Conservation (phyloP, 768 basidiomycete genomes). For the Suillus tomentosus region DNA sequence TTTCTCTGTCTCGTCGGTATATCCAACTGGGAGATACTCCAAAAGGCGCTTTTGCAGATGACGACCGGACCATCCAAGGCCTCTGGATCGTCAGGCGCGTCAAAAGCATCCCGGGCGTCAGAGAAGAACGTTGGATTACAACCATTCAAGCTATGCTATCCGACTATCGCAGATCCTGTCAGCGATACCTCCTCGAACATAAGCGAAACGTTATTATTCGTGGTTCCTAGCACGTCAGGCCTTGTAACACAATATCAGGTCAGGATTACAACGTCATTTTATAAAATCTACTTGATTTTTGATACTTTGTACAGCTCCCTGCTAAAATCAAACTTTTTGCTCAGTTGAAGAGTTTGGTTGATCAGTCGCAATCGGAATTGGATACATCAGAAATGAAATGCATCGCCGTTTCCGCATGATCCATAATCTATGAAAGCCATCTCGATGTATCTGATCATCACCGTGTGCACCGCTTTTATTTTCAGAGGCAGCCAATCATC, state of each 20-base stretch:
- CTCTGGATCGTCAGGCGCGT: conserved; percentile 5
- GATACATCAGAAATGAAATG: conserved; percentile 13
- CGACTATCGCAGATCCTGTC: conserved; percentile 11
- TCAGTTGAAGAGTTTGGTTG: conserved; percentile 33
- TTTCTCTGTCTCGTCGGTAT: conserved; percentile 82
- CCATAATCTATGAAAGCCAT: background rate
- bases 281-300: background rate
- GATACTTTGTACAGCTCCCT: conserved; percentile 34
- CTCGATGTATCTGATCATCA: background rate
- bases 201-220: conserved; percentile 72
- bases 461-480: background rate
- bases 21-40: conserved; percentile 53
- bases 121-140: conserved; percentile 25
- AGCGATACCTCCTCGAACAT: background rate
- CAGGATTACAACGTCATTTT: conserved; percentile 18
- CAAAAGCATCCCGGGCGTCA: conserved; percentile 15
- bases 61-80: conserved; percentile 17
- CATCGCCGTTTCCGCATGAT: conserved; percentile 2
- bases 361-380: conserved; percentile 19
- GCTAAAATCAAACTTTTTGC: conserved; percentile 48
- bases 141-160: conserved; percentile 23
- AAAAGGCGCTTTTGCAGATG: conserved; percentile 38
- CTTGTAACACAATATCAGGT: conserved; percentile 75
- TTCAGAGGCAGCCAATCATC: background rate
- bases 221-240: conserved; percentile 77